phyloP scores from a whole-genome alignment of 768 basidiomycete species.

The Astraeus odoratus region DNA sequence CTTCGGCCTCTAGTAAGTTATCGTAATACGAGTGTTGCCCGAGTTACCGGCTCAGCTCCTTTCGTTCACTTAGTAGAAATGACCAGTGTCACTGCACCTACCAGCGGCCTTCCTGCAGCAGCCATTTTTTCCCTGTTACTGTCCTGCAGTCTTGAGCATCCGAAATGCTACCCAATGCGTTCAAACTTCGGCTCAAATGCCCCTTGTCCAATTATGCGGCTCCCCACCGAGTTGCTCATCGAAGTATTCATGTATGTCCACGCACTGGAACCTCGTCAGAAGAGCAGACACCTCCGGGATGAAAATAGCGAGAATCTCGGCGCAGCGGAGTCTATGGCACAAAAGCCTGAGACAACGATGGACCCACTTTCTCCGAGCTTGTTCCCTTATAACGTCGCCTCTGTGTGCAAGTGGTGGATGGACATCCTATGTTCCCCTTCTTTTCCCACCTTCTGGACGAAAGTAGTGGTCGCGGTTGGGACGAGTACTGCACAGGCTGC shows the following conservation, averaged over 20 bases:
- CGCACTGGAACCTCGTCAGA: not conserved
- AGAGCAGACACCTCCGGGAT: not conserved
- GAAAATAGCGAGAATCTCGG: not conserved
- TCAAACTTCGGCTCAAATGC: not conserved
- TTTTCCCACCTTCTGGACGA: constrained; percentile 3
- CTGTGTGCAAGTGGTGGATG: not conserved
- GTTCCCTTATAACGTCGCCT: constrained; percentile 3
- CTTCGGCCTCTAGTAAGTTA: no score
- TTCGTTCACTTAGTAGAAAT: not conserved
- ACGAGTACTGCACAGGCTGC: not conserved
- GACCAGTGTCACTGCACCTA: no score
- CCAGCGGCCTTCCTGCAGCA: not conserved
- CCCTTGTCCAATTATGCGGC: not conserved
- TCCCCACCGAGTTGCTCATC: constrained; percentile 2
- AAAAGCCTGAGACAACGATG: not conserved
- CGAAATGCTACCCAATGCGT: not conserved
- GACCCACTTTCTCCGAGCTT: constrained; percentile 1
- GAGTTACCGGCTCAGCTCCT: not conserved
- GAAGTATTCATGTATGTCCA: not conserved
- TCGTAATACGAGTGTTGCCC: no score
- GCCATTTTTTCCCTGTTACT: not conserved
- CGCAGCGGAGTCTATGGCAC: not conserved
- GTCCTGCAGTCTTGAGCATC: not conserved
- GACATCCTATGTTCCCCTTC: constrained; percentile 1
- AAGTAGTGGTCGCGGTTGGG: not conserved